Evolutionary conservation across 768 basidiomycete species (phyloP), one percentile per base, ranked within the genome.

Genomic region (Heimioporus sp.): DNA sequence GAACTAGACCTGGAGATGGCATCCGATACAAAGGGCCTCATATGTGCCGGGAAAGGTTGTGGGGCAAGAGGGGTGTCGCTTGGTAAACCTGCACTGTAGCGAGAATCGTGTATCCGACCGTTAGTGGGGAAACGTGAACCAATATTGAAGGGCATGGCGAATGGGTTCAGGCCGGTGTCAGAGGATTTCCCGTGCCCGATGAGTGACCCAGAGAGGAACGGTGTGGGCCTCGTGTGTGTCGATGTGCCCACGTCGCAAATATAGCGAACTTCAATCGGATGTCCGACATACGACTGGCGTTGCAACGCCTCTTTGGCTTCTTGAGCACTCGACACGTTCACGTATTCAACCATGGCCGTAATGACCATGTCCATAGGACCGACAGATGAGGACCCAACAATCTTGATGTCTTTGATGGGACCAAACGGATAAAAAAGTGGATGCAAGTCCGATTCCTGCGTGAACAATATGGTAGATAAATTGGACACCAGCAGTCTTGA

Each of bases 391-490:
- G 65, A 43, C 31, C 76, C 68, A 12, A 85, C 52, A 37, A 76
- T 76, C 56, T 80, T 79, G 48, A 90, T 76, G 48, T 79, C 79
- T 61, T 82, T 82, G 63, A 88, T 80, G 30, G 75, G 70, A 13
- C 88, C 88, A 61, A 84, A 90, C 20, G 88, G 88, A 65, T 75
- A 80, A 52, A 90, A 78, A 36, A 90, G 73, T n/a, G 87, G 87
- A 46, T 86, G 77, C 56, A 90, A 67, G 61, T 90, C 88, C 46
- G 79, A 75, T 42, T 73, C 67, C 62, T 85, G 80, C 50, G 85
- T 80, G 65, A 90, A 90, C 38, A 90, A 68, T 39, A 87, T 59
- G 28, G 77, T 73, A 39, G 89, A 82, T 57, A 91, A 68, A 53
- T 87, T 85, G 52, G 75, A 78, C 44, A 90, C 81, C 35, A 87